Percentiles rank a stretch among this genome's conserved stretches.
phyloP scores from a whole-genome alignment of 2,329 filamentous ascomycete species.

The Colletotrichum endophyticum region DNA sequence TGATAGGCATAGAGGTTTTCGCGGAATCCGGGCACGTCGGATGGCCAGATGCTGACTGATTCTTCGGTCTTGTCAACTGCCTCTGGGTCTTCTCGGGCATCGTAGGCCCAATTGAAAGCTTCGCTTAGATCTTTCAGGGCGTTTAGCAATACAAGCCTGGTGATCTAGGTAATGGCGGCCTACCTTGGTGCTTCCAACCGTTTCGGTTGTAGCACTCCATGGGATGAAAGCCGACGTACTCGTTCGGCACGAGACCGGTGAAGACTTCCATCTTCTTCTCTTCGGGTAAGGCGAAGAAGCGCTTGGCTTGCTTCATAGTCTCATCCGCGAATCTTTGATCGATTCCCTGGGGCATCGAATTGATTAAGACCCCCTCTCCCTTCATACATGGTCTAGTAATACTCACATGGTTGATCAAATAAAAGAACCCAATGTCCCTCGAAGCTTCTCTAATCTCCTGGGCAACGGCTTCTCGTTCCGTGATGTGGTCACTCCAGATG shows the following conservation, averaged over 20 bases:
- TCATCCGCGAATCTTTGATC: slow-evolving; percentile 30
- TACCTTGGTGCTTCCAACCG: slow-evolving; percentile 39
- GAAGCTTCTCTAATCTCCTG: slow-evolving; percentile 43
- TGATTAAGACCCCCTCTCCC: background rate
- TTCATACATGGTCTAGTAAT: background rate
- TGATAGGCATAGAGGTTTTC: slow-evolving; percentile 38
- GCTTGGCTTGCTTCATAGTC: slow-evolving; percentile 40
- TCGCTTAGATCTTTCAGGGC: slow-evolving; percentile 32
- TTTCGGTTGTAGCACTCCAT: slow-evolving; percentile 44
- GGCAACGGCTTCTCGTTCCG: slow-evolving; percentile 42
- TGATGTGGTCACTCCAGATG: slow-evolving; percentile 37
- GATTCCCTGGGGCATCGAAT: slow-evolving; percentile 23
- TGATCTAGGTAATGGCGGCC: background rate
- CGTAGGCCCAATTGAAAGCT: slow-evolving; percentile 39
- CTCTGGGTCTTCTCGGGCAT: slow-evolving; percentile 29
- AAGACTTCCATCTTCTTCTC: slow-evolving; percentile 53
- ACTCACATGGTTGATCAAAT: slow-evolving; percentile 36
- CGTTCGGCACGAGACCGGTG: slow-evolving; percentile 38
- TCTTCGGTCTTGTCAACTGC: slow-evolving; percentile 29
- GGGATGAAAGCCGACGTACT: slow-evolving; percentile 37
- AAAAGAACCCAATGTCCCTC: slow-evolving; percentile 49
- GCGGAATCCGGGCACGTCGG: slow-evolving; percentile 37
- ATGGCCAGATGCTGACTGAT: slow-evolving; percentile 32
- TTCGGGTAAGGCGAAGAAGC: slow-evolving; percentile 46
- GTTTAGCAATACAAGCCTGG: slow-evolving; percentile 14